Conservation (phyloP, 163 green algal genomes). For the Scenedesmus sp. region DNA sequence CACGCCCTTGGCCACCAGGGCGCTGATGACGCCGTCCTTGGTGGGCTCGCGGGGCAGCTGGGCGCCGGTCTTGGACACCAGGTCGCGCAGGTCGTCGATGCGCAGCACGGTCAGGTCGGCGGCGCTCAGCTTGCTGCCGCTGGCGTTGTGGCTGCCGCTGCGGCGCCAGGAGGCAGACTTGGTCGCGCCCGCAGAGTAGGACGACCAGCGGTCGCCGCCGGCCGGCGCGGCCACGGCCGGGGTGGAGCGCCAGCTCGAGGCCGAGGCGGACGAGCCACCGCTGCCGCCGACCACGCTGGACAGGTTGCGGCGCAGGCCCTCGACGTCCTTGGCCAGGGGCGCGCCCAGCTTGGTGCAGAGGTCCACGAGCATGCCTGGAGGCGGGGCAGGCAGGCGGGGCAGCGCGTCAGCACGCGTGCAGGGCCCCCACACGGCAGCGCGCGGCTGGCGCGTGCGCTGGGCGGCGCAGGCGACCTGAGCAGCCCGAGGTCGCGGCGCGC, state of each 20-base stretch:
- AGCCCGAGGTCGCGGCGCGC: neutral
- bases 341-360: slow-evolving; percentile 42
- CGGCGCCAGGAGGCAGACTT: slow-evolving; percentile 39
- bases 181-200: slow-evolving; percentile 42
- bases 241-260: slow-evolving; percentile 28
- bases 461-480: too few relatives aligned
- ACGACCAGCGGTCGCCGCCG: slow-evolving; percentile 30
- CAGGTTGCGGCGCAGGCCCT: slow-evolving; percentile 15
- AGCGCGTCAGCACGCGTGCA: neutral
- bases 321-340: slow-evolving; percentile 10
- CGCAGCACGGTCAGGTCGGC: slow-evolving; percentile 34
- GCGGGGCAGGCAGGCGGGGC: neutral
- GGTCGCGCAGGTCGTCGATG: slow-evolving; percentile 42
- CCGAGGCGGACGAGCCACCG: neutral
- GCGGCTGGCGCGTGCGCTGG: too few relatives aligned
- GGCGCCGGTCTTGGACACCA: slow-evolving; percentile 41
- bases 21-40: slow-evolving; percentile 40
- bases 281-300: slow-evolving; percentile 20
- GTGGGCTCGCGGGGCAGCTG: slow-evolving; percentile 38
- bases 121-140: slow-evolving; percentile 30
- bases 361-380: slow-evolving; percentile 40
- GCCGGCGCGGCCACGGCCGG: slow-evolving; percentile 12
- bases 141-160: slow-evolving; percentile 43
- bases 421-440: neutral
- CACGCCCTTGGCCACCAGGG: slow-evolving; percentile 30